phyloP scores from a whole-genome alignment of 2,329 filamentous ascomycete genomes.

The Xylaria multiplex region DNA sequence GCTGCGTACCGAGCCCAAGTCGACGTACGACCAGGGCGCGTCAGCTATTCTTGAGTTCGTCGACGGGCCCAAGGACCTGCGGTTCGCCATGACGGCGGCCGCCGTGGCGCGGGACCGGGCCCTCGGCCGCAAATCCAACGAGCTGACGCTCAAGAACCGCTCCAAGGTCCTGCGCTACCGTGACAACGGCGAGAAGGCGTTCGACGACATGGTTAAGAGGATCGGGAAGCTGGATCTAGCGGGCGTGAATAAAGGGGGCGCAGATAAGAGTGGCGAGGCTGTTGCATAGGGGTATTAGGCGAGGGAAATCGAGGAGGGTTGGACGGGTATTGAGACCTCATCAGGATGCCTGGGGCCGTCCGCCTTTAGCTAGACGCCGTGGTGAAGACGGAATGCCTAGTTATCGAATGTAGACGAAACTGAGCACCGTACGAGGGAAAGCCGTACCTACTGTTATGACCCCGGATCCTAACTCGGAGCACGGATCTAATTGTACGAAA shows the following conservation, averaged over 20 bases:
- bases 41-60: conserved; percentile 95
- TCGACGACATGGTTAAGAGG: conserved; percentile 71
- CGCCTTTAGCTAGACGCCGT: background rate
- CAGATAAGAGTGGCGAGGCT: background rate
- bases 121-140: conserved; percentile 68
- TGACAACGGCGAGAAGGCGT: conserved; percentile 67
- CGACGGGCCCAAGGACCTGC: conserved; percentile 92
- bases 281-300: background rate
- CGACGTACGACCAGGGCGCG: conserved; percentile 83
- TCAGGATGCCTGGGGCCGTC: background rate
- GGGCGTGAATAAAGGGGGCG: conserved; percentile 36
- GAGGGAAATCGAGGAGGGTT: background rate
- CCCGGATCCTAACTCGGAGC: conserved; percentile 40
- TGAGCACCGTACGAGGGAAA: conserved; percentile 45
- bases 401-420: conserved; percentile 45
- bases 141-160: conserved; percentile 81
- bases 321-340: background rate
- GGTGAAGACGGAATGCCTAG: conserved; percentile 2
- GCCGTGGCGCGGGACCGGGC: conserved; percentile 74
- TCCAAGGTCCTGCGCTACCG: conserved; percentile 84
- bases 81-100: conserved; percentile 92
- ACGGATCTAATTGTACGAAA: conserved; percentile 46
- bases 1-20: conserved; percentile 87
- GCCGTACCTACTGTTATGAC: conserved; percentile 28
- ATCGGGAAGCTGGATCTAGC: conserved; percentile 51